phyloP scores from a whole-genome alignment of 1,284 basidiomycete species.

The Puccinia horiana region DNA sequence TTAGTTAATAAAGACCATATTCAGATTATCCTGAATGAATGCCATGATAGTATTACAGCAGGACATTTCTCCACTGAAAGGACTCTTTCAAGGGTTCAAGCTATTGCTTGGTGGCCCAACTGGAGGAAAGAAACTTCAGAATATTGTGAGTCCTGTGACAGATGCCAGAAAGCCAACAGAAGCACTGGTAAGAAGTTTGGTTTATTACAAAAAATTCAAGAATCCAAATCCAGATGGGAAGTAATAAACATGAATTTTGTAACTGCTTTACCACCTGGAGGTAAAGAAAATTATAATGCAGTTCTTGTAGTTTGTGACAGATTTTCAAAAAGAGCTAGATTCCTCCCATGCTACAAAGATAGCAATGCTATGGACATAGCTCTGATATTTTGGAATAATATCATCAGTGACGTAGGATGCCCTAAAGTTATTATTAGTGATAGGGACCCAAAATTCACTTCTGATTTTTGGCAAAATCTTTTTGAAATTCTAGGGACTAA shows the following conservation, averaged over 20 bases:
- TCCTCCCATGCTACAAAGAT: slow-evolving; percentile 14
- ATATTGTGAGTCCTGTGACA: too few relatives aligned
- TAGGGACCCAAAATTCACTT: background rate
- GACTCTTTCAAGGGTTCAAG: background rate
- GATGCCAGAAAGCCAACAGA: too few relatives aligned
- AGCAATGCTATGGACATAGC: slow-evolving; percentile 3
- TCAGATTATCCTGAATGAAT: background rate
- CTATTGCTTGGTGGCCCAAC: slow-evolving; percentile 18
- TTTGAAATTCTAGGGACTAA: slow-evolving; percentile 6
- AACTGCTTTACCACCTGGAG: too few relatives aligned
- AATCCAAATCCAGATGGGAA: background rate
- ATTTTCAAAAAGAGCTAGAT: slow-evolving; percentile 8
- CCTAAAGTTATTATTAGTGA: too few relatives aligned
- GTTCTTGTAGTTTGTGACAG: slow-evolving; percentile 2
- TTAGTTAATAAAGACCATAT: background rate
- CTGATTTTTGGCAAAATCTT: background rate
- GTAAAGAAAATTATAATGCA: slow-evolving; percentile 2
- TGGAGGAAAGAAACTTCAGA: background rate
- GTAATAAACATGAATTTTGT: background rate
- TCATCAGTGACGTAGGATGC: background rate
- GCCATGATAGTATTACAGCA: slow-evolving; percentile 10
- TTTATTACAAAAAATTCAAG: background rate
- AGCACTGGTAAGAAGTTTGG: background rate
- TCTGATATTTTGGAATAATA: background rate
- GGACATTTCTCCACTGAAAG: slow-evolving; percentile 4